phyloP scores from a whole-genome alignment of 306 rosid species.

The Fragaria vesca region DNA sequence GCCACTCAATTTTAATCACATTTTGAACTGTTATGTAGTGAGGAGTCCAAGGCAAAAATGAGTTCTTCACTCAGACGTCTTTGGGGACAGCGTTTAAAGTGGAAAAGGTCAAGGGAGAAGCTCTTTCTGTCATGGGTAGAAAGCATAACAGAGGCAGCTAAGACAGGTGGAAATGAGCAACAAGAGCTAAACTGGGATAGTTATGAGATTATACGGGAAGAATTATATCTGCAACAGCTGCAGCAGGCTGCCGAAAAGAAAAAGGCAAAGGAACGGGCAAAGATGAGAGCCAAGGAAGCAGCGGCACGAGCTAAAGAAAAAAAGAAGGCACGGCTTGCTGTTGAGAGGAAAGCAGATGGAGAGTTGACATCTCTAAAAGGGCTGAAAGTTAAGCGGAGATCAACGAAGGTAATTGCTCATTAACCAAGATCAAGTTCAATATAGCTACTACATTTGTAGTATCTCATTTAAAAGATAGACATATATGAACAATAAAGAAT shows the following conservation, averaged over 20 bases:
- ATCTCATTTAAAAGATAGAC: slow-evolving; percentile 16
- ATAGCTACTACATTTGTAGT: neutral
- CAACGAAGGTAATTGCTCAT: slow-evolving; percentile 45
- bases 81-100: slow-evolving; percentile 64
- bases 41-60: slow-evolving; percentile 64
- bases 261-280: slow-evolving; percentile 48
- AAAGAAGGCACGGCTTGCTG: slow-evolving; percentile 40
- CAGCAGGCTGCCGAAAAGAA: slow-evolving; percentile 42
- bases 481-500: slow-evolving; percentile 11
- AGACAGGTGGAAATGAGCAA: slow-evolving; percentile 58
- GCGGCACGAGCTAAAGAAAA: slow-evolving; percentile 41
- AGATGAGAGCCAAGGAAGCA: slow-evolving; percentile 46
- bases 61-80: slow-evolving; percentile 51
- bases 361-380: slow-evolving; percentile 35
- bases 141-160: slow-evolving; percentile 69
- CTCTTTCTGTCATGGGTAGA: slow-evolving; percentile 52
- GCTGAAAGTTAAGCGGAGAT: slow-evolving; percentile 36
- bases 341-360: slow-evolving; percentile 24
- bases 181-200: slow-evolving; percentile 77
- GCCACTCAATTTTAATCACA: neutral
- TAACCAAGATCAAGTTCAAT: slow-evolving; percentile 3
- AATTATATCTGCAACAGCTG: slow-evolving; percentile 42
- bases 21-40: slow-evolving; percentile 40
- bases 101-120: slow-evolving; percentile 40
- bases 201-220: slow-evolving; percentile 53